Conservation (phyloP, 768 basidiomycete genomes). For the Tylopilus rubrobrunneus region DNA sequence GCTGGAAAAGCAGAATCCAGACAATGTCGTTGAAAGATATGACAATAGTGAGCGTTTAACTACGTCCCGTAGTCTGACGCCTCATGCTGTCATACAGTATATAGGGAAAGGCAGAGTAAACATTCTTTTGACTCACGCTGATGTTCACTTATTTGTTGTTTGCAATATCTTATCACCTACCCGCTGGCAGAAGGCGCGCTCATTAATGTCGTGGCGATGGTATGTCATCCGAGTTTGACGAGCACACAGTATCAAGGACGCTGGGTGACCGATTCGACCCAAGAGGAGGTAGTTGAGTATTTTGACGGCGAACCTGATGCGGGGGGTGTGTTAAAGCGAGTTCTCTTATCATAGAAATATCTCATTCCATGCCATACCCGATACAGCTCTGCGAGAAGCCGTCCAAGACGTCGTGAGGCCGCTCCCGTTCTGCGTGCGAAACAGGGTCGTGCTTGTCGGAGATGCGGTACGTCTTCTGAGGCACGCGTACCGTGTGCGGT, state of each 20-base stretch:
- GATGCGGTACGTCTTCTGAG: conserved; percentile 39
- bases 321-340: conserved; percentile 26
- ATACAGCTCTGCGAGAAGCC: conserved; percentile 34
- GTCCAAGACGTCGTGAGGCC: conserved; percentile 37
- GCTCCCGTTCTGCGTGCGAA: conserved; percentile 37
- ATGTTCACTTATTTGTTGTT: background rate
- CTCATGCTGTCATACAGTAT: conserved; percentile 17
- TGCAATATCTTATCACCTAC: conserved; percentile 38
- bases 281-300: conserved; percentile 29
- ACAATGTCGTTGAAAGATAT: conserved; percentile 18
- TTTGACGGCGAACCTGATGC: conserved; percentile 36
- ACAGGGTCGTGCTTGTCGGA: conserved; percentile 43
- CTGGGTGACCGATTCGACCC: no score
- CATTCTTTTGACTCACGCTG: background rate
- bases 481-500: no score
- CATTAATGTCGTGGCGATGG: conserved; percentile 35
- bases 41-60: conserved; percentile 18
- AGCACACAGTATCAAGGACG: conserved; percentile 33
- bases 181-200: conserved; percentile 37
- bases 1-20: conserved; percentile 24
- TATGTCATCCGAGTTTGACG: conserved; percentile 25
- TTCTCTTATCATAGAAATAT: background rate
- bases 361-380: background rate
- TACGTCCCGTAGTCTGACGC: no score
- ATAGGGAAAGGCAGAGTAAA: conserved; percentile 8